Percentiles rank a stretch among this genome's conserved stretches.
These are phyloP conservation scores for Magnaporthiopsis poae DNA, from an alignment of 2,329 filamentous ascomycete genomes.

Conservation along the genomic window DNA sequence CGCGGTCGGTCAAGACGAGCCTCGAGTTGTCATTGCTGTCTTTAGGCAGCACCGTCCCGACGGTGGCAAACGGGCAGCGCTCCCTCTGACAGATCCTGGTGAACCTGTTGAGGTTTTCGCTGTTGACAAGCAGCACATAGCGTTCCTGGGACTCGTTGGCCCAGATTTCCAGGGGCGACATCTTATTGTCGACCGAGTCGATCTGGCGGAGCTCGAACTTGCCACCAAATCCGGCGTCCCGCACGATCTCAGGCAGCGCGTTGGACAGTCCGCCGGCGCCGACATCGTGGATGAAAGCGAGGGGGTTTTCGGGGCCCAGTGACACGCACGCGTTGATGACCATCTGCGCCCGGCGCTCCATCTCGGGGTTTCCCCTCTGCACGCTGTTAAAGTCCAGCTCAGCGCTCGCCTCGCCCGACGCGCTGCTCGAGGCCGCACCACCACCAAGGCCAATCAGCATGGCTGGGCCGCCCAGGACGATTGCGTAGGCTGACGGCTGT, in stretches of 20 bases:
- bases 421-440: conserved; percentile 84
- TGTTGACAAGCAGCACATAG: conserved; percentile 83
- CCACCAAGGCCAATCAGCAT: conserved; percentile 97
- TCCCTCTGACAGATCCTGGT: conserved; percentile 64
- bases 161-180: conserved; percentile 96
- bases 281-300: conserved; percentile 95
- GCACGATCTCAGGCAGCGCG: conserved; percentile 78
- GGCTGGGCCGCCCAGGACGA: conserved; percentile 88
- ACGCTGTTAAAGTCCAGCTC: conserved; percentile 96
- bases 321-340: conserved; percentile 91
- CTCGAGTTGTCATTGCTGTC: conserved; percentile 55
- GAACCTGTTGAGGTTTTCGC: conserved; percentile 69
- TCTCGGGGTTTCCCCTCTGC: conserved; percentile 91
- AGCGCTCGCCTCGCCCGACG: conserved; percentile 77
- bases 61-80: conserved; percentile 83
- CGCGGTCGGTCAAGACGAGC: conserved; percentile 71
- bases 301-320: conserved; percentile 75
- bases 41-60: conserved; percentile 62
- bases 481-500: conserved; percentile 74
- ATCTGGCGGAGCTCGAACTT: conserved; percentile 90
- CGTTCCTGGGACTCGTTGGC: conserved; percentile 94
- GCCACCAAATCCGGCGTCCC: conserved; percentile 83
- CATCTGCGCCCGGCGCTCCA: conserved; percentile 90
- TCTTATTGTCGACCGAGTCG: conserved; percentile 77
- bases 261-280: conserved; percentile 72